Conservation (phyloP, 805 yeast species). For the Wickerhamomyces alni region DNA sequence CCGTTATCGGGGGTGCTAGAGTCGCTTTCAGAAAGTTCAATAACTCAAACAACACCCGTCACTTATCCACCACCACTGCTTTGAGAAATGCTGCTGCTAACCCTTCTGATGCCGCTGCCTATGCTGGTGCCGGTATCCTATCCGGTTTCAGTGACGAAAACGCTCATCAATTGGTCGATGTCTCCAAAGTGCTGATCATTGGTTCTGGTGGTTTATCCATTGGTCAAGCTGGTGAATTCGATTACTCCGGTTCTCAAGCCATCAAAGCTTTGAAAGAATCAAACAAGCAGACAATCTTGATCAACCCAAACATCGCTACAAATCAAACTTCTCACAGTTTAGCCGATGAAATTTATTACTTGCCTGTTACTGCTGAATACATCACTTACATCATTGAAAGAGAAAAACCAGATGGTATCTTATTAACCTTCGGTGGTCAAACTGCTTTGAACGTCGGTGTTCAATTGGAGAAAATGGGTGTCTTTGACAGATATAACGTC, state of each 20-base stretch:
- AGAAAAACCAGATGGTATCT: conserved; percentile 93
- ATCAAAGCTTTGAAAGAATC: conserved; percentile 93
- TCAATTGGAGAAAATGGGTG: conserved; percentile 90
- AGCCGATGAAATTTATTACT: conserved; percentile 92
- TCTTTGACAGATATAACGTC: conserved; percentile 82
- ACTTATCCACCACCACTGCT: conserved; percentile 15
- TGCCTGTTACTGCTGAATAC: conserved; percentile 96
- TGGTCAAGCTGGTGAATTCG: conserved; percentile 98
- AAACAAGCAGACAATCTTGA: conserved; percentile 74
- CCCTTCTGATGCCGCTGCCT: conserved; percentile 25
- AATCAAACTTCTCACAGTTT: conserved; percentile 93
- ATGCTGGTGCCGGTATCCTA: conserved; percentile 60
- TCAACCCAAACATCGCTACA: conserved; percentile 95
- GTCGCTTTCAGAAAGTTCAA: background rate
- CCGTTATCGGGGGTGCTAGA: conserved; percentile 10
- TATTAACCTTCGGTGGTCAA: conserved; percentile 97
- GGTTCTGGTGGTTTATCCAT: conserved; percentile 97
- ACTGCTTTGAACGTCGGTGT: conserved; percentile 96
- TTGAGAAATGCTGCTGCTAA: conserved; percentile 10
- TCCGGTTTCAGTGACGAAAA: conserved; percentile 53
- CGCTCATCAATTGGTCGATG: conserved; percentile 70
- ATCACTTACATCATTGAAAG: conserved; percentile 92
- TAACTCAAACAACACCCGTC: conserved; percentile 6
- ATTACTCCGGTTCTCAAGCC: conserved; percentile 96
- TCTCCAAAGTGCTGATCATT: conserved; percentile 79